Evolutionary conservation across 129 eudicot species (phyloP), one percentile per base, ranked within the genome.

Genomic region (Lactuca saligna): DNA sequence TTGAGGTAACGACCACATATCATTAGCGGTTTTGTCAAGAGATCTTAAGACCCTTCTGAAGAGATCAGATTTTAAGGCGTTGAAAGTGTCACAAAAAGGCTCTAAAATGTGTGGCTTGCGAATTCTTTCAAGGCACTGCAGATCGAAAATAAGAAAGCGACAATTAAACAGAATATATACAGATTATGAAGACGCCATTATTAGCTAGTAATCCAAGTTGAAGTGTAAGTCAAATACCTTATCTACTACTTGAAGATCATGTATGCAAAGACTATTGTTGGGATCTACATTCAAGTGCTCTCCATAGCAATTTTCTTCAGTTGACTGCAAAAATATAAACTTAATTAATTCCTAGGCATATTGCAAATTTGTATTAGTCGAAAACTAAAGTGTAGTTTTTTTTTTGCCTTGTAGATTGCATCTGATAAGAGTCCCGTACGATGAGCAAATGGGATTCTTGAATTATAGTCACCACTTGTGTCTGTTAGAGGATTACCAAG

Each of bases 401-500:
- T 33, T 33, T 2, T 39, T 60, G 60, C 76, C 76, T 71, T 39
- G 38, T 71, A 59, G 61, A 71, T 54, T 41, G 63, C 68, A 71
- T 71, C 57, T 17, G 76, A 71, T 44, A 71, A 17, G 63, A 71
- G 68, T 60, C 57, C 66, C 58, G 60, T 33, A 17, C 60, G 48
- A 46, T 46, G 51, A 46, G n/a, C n/a, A 46, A 46, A 46, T 46
- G 51, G 51, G 51, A 46, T 46, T 46, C 15, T 46, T 46, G 51
- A 46, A 12, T 46, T 46, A 10, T 10, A 46, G 51, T 46, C 51
- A 11, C 51, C 51, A 46, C 12, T 46, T 11, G n/a, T 11, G 51
- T 46, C 51, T 10, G 51, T 46, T 12, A 46, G 15, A 42, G 76
- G 76, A 46, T 71, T 71, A 33, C 76, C 76, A 57, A 70, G 68